Percentiles rank a stretch among this genome's conserved stretches.
phyloP scores from a whole-genome alignment of 495 filamentous ascomycete genomes.

The Annulohypoxylon nitens region DNA sequence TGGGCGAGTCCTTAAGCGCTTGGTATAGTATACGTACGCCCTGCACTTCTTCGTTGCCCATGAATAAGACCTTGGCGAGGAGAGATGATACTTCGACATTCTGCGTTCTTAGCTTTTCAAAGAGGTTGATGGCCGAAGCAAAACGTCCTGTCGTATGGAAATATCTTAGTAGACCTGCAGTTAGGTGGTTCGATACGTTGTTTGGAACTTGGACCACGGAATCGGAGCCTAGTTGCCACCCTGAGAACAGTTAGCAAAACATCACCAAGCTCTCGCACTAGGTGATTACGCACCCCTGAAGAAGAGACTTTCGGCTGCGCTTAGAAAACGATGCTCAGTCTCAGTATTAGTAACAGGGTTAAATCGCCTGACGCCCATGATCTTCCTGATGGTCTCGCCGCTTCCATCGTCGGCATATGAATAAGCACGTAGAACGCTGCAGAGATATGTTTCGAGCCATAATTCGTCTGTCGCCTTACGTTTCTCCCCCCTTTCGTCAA shows the following conservation, averaged over 20 bases:
- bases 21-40: conserved; percentile 90
- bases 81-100: conserved; percentile 96
- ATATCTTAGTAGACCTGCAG: conserved; percentile 92
- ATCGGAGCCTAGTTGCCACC: conserved; percentile 95
- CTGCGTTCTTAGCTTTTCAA: conserved; percentile 91
- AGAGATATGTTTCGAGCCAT: conserved; percentile 98
- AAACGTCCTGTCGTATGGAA: conserved; percentile 96
- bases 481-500: conserved; percentile 96
- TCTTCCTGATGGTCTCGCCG: conserved; percentile 91
- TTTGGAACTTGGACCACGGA: conserved; percentile 98
- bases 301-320: conserved; percentile 94
- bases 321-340: conserved; percentile 94
- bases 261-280: background rate
- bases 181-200: conserved; percentile 95
- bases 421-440: conserved; percentile 91
- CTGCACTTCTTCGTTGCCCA: conserved; percentile 95
- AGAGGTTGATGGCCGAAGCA: conserved; percentile 95
- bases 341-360: conserved; percentile 98
- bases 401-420: conserved; percentile 95
- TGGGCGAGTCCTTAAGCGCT: conserved; percentile 87
- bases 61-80: conserved; percentile 87
- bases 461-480: conserved; percentile 89
- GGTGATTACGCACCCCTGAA: conserved; percentile 77
- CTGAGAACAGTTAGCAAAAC: conserved; percentile 58
- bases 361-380: conserved; percentile 93